Percentiles rank a stretch among this genome's conserved stretches.
phyloP scores from a whole-genome alignment of 179 eudicot genomes.

The Spinacia oleracea region DNA sequence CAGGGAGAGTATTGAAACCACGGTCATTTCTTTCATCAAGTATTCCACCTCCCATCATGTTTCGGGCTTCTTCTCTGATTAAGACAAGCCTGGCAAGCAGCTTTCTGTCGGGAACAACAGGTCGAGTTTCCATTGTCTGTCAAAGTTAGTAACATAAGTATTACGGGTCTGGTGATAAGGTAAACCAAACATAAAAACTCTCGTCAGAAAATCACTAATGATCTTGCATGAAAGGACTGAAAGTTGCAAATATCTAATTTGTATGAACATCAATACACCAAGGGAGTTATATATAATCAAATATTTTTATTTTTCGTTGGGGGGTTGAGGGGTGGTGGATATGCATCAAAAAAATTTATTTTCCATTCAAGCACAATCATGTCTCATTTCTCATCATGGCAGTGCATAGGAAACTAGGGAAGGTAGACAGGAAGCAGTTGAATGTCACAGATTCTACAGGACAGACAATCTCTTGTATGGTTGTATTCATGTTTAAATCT shows the following conservation, averaged over 20 bases:
- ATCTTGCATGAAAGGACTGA: background rate
- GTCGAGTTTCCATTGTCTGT: constrained; percentile 94
- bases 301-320: background rate
- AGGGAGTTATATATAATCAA: background rate
- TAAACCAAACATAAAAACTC: background rate
- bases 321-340: background rate
- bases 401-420: background rate
- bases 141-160: constrained; percentile 12
- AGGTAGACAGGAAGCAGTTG: background rate
- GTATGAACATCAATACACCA: background rate
- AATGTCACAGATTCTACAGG: background rate
- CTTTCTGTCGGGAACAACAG: constrained; percentile 87
- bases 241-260: background rate
- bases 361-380: background rate
- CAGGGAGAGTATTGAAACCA: constrained; percentile 85
- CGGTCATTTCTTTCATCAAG: constrained; percentile 95
- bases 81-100: constrained; percentile 95
- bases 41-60: constrained; percentile 98
- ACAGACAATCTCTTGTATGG: background rate
- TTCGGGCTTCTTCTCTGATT: constrained; percentile 97
- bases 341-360: background rate
- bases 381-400: background rate
- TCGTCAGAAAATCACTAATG: background rate
- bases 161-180: background rate
- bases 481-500: background rate